Conservation (phyloP, 179 eudicot species). For the Spergularia azorica region DNA sequence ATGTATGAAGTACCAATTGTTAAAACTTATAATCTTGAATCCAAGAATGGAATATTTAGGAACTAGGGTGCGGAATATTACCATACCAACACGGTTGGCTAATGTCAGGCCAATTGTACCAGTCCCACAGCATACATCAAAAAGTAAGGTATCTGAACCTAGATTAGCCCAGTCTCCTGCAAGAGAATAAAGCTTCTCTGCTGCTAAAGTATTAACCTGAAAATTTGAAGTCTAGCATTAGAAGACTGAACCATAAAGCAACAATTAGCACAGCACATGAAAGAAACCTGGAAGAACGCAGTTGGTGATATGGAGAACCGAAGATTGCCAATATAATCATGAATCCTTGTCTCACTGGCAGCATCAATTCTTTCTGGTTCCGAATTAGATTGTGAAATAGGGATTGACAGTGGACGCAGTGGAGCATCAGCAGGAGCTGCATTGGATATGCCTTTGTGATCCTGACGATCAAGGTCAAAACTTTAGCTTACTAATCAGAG, state of each 20-base stretch:
- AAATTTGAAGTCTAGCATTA: slow-evolving; percentile 15
- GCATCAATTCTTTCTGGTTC: slow-evolving; percentile 30
- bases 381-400: slow-evolving; percentile 36
- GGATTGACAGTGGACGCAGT: slow-evolving; percentile 54
- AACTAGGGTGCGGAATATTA: slow-evolving; percentile 43
- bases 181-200: slow-evolving; percentile 88
- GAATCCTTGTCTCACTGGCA: slow-evolving; percentile 65
- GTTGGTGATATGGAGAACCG: slow-evolving; percentile 85
- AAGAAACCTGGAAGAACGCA: slow-evolving; percentile 83
- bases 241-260: not conserved
- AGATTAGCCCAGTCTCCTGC: slow-evolving; percentile 98
- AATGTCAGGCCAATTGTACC: slow-evolving; percentile 97
- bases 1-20: not conserved
- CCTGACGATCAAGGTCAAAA: slow-evolving; percentile 43
- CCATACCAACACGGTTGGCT: slow-evolving; percentile 96
- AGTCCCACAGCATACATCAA: slow-evolving; percentile 96
- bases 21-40: not conserved
- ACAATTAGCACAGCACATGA: slow-evolving; percentile 8
- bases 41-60: not conserved
- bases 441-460: slow-evolving; percentile 93
- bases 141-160: slow-evolving; percentile 82
- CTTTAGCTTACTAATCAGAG: slow-evolving; percentile 7
- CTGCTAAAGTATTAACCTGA: slow-evolving; percentile 94
- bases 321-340: slow-evolving; percentile 81
- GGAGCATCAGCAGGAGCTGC: slow-evolving; percentile 89